Evolutionary conservation across 129 eudicot genomes (phyloP).

Genomic region (Escallonia herrerae): DNA sequence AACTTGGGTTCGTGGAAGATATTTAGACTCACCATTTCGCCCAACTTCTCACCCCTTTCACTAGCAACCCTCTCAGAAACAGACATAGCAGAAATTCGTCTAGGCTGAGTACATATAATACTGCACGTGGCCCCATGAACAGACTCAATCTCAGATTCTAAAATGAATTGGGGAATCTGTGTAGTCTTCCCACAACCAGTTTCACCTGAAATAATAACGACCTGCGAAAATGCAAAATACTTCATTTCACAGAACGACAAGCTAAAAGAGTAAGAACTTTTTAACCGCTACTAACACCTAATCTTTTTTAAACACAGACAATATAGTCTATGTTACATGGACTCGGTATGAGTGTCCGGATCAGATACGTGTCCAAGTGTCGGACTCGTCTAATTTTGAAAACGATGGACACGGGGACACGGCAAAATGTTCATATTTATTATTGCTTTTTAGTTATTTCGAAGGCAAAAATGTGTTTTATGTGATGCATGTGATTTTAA

Average conservation of each 20-base stretch:
- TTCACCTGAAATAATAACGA: constrained; percentile 97
- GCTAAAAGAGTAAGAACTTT: too few relatives aligned
- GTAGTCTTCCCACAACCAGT: constrained; percentile 99
- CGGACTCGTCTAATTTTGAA: too few relatives aligned
- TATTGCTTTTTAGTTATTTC: too few relatives aligned
- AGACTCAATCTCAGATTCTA: constrained; percentile 74
- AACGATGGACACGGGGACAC: too few relatives aligned
- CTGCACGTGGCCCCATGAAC: constrained; percentile 75
- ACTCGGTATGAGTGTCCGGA: too few relatives aligned
- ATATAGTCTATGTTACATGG: too few relatives aligned
- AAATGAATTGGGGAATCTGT: constrained; percentile 92
- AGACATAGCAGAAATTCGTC: constrained; percentile 95
- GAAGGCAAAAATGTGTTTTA: too few relatives aligned
- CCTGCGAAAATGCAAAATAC: constrained; percentile 37
- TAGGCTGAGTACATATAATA: constrained; percentile 92
- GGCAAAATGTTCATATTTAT: too few relatives aligned
- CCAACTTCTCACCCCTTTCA: constrained; percentile 86
- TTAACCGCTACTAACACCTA: too few relatives aligned
- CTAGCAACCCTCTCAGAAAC: constrained; percentile 96
- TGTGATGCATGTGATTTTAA: too few relatives aligned
- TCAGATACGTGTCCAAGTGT: too few relatives aligned
- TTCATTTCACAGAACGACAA: not conserved
- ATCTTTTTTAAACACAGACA: too few relatives aligned
- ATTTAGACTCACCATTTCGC: constrained; percentile 68
- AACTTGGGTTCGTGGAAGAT: not conserved